phyloP scores from a whole-genome alignment of 805 yeast genomes.

The Starmerella bombi region DNA sequence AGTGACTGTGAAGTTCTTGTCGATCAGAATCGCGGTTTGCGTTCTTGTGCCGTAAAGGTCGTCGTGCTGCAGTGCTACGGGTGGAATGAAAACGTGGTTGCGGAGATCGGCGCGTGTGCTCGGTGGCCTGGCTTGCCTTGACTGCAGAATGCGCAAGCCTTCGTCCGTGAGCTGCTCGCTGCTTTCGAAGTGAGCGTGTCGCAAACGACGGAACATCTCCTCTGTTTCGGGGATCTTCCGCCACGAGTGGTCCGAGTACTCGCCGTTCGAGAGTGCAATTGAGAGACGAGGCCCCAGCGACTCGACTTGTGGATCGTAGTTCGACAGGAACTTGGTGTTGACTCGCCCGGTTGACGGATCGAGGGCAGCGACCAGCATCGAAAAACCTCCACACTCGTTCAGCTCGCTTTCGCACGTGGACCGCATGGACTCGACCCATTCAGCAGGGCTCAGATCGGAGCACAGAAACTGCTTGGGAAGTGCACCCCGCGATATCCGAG shows the following conservation, averaged over 20 bases:
- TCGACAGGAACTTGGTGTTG: conserved; percentile 15
- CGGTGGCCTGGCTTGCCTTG: conserved; percentile 28
- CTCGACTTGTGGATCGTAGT: conserved; percentile 6
- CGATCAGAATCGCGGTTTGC: conserved; percentile 60
- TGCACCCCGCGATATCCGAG: conserved; percentile 40
- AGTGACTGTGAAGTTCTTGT: conserved; percentile 37
- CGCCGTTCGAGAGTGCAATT: conserved; percentile 56
- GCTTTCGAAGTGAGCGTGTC: too few species aligned
- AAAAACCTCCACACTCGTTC: conserved; percentile 24
- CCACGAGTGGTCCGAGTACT: conserved; percentile 55
- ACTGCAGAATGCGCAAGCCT: conserved; percentile 45
- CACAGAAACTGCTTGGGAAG: conserved; percentile 36
- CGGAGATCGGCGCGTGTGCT: conserved; percentile 34
- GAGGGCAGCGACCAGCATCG: conserved; percentile 19
- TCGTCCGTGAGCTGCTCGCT: conserved; percentile 31
- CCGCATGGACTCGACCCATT: conserved; percentile 34
- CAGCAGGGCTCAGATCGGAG: conserved; percentile 28
- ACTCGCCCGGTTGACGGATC: not conserved
- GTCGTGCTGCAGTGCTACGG: conserved; percentile 31
- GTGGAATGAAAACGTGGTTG: conserved; percentile 61
- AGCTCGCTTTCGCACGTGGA: conserved; percentile 9
- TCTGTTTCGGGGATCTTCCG: conserved; percentile 50
- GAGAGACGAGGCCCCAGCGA: conserved; percentile 24
- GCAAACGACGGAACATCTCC: conserved; percentile 11
- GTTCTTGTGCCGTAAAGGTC: conserved; percentile 71